Evolutionary conservation across 129 eudicot species (phyloP).

Genomic region (Chrysanthemum lavandulifolium): DNA sequence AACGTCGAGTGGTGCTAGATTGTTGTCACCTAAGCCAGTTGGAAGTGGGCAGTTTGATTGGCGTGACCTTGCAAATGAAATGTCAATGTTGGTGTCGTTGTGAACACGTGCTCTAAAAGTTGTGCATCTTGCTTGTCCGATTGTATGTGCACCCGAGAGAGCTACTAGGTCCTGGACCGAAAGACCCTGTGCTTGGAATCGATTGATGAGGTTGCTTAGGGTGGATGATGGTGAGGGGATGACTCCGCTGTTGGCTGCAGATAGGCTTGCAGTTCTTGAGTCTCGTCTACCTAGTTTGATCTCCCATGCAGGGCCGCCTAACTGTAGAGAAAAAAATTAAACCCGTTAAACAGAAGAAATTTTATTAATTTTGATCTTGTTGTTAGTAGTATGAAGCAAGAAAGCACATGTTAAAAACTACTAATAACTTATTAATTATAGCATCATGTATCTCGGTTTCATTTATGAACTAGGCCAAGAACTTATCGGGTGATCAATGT

Average conservation of each 20-base stretch:
- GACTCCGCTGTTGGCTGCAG: slow-evolving; percentile 41
- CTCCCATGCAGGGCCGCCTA: slow-evolving; percentile 60
- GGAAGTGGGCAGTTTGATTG: slow-evolving; percentile 41
- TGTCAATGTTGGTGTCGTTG: slow-evolving; percentile 55
- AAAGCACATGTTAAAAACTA: too few species aligned
- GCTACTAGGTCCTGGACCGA: slow-evolving; percentile 64
- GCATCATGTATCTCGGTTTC: too few species aligned
- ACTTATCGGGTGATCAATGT: too few species aligned
- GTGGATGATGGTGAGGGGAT: slow-evolving; percentile 55
- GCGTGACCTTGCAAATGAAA: slow-evolving; percentile 44
- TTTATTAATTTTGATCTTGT: neutral
- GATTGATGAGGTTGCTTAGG: slow-evolving; percentile 44
- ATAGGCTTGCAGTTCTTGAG: slow-evolving; percentile 47
- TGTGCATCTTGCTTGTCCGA: slow-evolving; percentile 70
- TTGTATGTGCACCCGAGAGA: slow-evolving; percentile 68
- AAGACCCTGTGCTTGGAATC: slow-evolving; percentile 53
- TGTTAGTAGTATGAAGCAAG: too few species aligned
- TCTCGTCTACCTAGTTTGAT: slow-evolving; percentile 61
- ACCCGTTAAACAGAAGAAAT: neutral
- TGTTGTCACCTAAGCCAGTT: slow-evolving; percentile 53
- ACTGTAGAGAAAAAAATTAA: slow-evolving; percentile 24
- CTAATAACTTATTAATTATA: too few species aligned
- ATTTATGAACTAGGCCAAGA: too few species aligned
- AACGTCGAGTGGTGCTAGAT: slow-evolving; percentile 53
- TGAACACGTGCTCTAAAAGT: slow-evolving; percentile 49